Evolutionary conservation across 2,329 filamentous ascomycete genomes (phyloP).

Genomic region (Paecilomyces fulvus): DNA sequence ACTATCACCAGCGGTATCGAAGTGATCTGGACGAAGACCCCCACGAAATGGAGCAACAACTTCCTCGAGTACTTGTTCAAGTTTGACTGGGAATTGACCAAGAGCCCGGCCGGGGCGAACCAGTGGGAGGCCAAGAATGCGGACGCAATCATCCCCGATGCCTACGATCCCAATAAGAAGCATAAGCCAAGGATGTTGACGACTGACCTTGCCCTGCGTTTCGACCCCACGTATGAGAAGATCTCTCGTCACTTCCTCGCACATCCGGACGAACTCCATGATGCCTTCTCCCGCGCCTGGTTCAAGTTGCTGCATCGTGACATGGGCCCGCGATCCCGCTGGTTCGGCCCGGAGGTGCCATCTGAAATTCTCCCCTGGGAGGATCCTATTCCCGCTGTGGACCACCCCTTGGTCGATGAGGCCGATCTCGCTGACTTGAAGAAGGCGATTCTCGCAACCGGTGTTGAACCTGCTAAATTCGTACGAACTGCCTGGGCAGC

Average conservation of each 20-base stretch:
- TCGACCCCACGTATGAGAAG: constrained; percentile 66
- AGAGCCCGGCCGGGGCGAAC: constrained; percentile 66
- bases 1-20: constrained; percentile 70
- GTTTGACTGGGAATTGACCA: constrained; percentile 68
- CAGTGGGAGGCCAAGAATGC: constrained; percentile 68
- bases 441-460: constrained; percentile 57
- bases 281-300: constrained; percentile 67
- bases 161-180: constrained; percentile 63
- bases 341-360: constrained; percentile 67
- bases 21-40: constrained; percentile 70
- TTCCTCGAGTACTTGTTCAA: constrained; percentile 71
- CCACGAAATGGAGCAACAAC: constrained; percentile 66
- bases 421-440: constrained; percentile 59
- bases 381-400: constrained; percentile 56
- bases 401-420: constrained; percentile 53
- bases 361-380: constrained; percentile 65
- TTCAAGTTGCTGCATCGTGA: constrained; percentile 79
- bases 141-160: constrained; percentile 60
- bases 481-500: constrained; percentile 61
- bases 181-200: constrained; percentile 69
- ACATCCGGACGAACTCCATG: constrained; percentile 58
- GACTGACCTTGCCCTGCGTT: constrained; percentile 63
- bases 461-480: constrained; percentile 52
- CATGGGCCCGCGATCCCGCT: constrained; percentile 62
- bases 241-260: constrained; percentile 62